Percentiles rank a stretch among this genome's conserved stretches.
These are phyloP conservation scores for Microdochium trichocladiopsis DNA, from an alignment of 2,329 filamentous ascomycete genomes.

Conservation along the genomic window DNA sequence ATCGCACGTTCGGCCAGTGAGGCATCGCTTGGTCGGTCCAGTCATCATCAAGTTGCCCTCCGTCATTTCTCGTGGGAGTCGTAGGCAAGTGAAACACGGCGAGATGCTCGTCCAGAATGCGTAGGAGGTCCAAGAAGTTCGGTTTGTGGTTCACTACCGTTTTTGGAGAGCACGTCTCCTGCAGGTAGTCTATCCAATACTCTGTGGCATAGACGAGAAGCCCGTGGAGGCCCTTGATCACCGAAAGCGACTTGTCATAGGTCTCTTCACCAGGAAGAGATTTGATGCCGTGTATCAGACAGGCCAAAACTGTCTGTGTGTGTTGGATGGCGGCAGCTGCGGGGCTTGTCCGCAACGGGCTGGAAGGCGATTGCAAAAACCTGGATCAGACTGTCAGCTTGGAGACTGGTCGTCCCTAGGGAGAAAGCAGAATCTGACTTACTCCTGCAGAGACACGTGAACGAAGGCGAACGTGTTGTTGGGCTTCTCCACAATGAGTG, in stretches of 20 bases:
- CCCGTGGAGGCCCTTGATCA: slow-evolving; percentile 19
- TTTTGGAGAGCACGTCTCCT: slow-evolving; percentile 3
- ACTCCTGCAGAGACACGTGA: slow-evolving; percentile 20
- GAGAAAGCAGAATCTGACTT: background rate
- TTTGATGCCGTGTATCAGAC: slow-evolving; percentile 14
- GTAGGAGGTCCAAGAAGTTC: background rate
- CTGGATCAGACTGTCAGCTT: background rate
- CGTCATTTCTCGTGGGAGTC: background rate
- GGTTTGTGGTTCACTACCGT: fast-evolving
- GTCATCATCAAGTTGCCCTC: background rate
- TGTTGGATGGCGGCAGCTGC: slow-evolving; percentile 9
- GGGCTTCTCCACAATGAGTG: slow-evolving; percentile 13
- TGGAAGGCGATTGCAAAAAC: slow-evolving; percentile 2
- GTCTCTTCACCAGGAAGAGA: slow-evolving; percentile 5
- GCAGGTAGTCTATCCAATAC: slow-evolving; percentile 20
- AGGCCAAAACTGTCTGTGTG: slow-evolving; percentile 11
- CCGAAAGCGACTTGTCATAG: slow-evolving; percentile 3
- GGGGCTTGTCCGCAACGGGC: slow-evolving; percentile 4
- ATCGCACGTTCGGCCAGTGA: background rate
- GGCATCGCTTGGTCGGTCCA: background rate
- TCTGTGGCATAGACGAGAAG: slow-evolving; percentile 21
- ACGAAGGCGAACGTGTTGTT: slow-evolving; percentile 17
- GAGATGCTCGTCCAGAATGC: background rate
- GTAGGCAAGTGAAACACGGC: background rate
- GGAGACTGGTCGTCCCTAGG: background rate